These are phyloP conservation scores for Mallotus nudiflorus DNA, from an alignment of 345 rosid genomes.

Conservation along the genomic window DNA sequence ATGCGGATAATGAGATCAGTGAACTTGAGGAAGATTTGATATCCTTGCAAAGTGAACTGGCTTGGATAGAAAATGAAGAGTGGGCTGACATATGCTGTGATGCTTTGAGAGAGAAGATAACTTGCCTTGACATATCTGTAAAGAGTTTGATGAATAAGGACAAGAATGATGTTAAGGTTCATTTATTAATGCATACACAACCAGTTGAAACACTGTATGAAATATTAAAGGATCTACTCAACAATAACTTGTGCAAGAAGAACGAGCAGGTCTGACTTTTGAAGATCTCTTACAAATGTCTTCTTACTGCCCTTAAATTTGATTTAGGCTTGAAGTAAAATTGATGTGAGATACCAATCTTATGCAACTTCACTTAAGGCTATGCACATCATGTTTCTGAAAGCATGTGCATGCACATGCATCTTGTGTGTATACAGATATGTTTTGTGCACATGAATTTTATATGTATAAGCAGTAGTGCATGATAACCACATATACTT, in stretches of 20 bases:
- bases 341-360: not conserved
- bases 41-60: conserved; percentile 45
- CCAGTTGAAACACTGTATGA: conserved; percentile 46
- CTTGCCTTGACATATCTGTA: conserved; percentile 34
- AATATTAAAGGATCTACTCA: conserved; percentile 37
- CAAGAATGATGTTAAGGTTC: conserved; percentile 34
- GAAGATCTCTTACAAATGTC: conserved; percentile 6
- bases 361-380: not conserved
- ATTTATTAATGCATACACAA: conserved; percentile 32
- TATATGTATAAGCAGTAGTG: not conserved
- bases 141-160: conserved; percentile 38
- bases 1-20: conserved; percentile 51
- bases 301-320: not conserved
- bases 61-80: conserved; percentile 49
- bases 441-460: not conserved
- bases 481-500: not conserved
- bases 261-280: conserved; percentile 42
- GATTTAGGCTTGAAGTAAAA: conserved; percentile 10
- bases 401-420: not conserved
- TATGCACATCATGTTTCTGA: not conserved
- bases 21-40: conserved; percentile 50
- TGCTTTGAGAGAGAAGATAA: conserved; percentile 47
- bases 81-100: conserved; percentile 48
- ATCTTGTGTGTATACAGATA: too few relatives aligned
- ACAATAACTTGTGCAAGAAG: conserved; percentile 24